A percentile compares a stretch with the other conserved stretches of the same genome.
phyloP scores from a whole-genome alignment of 1,284 basidiomycete species.

The Puccinia polysora region DNA sequence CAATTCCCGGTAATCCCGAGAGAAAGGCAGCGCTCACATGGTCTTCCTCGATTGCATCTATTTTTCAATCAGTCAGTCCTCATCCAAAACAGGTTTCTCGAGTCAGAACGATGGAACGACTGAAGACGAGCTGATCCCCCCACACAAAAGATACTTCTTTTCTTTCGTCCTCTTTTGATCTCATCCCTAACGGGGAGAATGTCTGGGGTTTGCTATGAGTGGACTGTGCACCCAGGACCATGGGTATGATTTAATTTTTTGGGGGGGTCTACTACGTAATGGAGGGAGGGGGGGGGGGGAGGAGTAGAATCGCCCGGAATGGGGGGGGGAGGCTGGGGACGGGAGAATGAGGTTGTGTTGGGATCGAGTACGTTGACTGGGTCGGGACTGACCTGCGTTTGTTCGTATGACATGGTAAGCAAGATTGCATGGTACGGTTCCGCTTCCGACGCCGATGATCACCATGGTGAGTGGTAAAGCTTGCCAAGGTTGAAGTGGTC shows the following conservation, averaged over 20 bases:
- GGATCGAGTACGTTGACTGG: not conserved
- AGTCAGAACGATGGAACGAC: too few species aligned
- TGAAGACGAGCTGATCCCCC: too few species aligned
- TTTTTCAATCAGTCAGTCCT: too few species aligned
- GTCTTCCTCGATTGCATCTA: slow-evolving; percentile 57
- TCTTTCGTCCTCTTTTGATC: too few species aligned
- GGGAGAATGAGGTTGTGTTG: not conserved
- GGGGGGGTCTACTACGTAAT: too few species aligned
- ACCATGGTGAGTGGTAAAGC: slow-evolving; percentile 16
- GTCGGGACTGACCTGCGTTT: slow-evolving; percentile 70
- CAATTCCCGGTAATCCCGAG: slow-evolving; percentile 79
- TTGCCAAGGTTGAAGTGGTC: not conserved
- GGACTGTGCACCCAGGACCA: too few species aligned
- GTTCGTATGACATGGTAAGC: slow-evolving; percentile 84
- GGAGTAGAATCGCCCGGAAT: not conserved
- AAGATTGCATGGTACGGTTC: slow-evolving; percentile 80
- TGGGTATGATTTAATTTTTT: too few species aligned
- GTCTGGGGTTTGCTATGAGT: too few species aligned
- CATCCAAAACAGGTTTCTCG: too few species aligned
- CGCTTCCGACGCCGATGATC: slow-evolving; percentile 64
- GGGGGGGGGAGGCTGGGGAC: not conserved
- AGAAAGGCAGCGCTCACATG: slow-evolving; percentile 80
- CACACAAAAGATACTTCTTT: too few species aligned
- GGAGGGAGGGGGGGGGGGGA: not conserved
- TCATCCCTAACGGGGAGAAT: too few species aligned